Base-by-base conservation (phyloP, 2,329 filamentous ascomycete species). In the Pseudogymnoascus sp. region DNA sequence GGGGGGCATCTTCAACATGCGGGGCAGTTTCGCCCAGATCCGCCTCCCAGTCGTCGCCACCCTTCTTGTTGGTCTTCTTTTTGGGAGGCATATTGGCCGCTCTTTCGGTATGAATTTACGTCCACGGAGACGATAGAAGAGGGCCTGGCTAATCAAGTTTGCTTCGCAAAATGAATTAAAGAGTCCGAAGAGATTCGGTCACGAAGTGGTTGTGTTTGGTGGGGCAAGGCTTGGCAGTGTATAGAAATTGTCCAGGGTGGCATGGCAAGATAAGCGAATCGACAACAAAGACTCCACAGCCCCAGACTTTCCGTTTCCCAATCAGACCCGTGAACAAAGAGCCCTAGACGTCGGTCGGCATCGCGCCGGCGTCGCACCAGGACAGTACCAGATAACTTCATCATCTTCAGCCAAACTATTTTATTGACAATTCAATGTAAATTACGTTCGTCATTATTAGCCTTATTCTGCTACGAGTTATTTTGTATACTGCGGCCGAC, bases 21-120 rank as follows among this genome's bases (percentile, higher is more conserved):
- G 78, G 77, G 63, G 82, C 79, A 6, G 89, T 86, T 79, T 97
- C 93, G 72, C 92, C 93, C 63, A 97, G 82, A 68, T 96, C 92
- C 63, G 90, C 87, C 77, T 97, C 95, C 93, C 93, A 97, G 81
- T 97, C 91, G 73, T 96, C 91, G 74, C 90, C 85, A 74, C 81
- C 85, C 75, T 86, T 87, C 82, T 93, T 96, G 78, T 87, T 89
- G 75, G 88, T 89, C 85, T 96, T 97, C 83, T 95, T 96, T 81
- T 97, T 97, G 67, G 93, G 93, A 73, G 93, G 80, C 93, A 97
- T 97, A 66, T 77, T 81, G 76, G 66, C 34, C 21, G 18, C 59
- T 61, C 34, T 61, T 12, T 57, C 51, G 16, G 51, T 14, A 21
- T 5, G 21, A 57, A 57, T 57, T 57, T 57, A 57, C 51, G 51